Base-by-base conservation (phyloP, 2,329 filamentous ascomycete species). In the Penicillium sp. region DNA sequence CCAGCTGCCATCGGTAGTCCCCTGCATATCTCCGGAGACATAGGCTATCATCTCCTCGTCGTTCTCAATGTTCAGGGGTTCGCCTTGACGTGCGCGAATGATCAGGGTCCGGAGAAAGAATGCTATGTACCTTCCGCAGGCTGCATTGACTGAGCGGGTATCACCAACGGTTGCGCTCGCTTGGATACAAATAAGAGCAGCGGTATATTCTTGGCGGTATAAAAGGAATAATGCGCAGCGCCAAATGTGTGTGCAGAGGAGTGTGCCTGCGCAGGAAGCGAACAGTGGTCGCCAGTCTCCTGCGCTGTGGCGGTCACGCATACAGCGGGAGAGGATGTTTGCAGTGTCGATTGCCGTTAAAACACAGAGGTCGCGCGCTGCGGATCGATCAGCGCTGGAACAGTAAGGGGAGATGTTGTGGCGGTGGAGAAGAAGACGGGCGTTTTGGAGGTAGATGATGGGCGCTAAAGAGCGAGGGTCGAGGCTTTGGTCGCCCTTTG, bases 11-110 rank as follows among this genome's bases (percentile, higher is more conserved):
- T 91, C 87, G 0, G 81, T 79, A n/a, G 82, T 85, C 1, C 87
- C 88, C 72, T 97, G 93, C 64, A 95, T 79, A 72, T 97, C 94
- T 0, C 87, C 89, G 28, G 89, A 93, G 1, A 89, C 85, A 64
- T 96, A 96, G 0, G 86, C 89, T 26, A 97, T 76, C 61, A 97
- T 81, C 68, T 96, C 93, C 67, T 97, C 92, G 64, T 99, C 92
- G 3, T 79, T 78, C 42, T 85, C 81, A 2, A 83, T 65, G 28
- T 70, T 70, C 2, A 63, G 65, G 0, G 68, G 60, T 1, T 72
- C 70, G 15, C 74, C 72, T 23, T 70, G 75, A 10, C 77, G 78
- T 16, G 80, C 62, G 34, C 81, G 81, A 31, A 83, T 81, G 1
- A 84, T 74, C 3, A 97, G 72, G 6, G 79, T 77, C 4, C 85